Evolutionary conservation across 1,284 basidiomycete species (phyloP).

Genomic region (Serendipita sp.): DNA sequence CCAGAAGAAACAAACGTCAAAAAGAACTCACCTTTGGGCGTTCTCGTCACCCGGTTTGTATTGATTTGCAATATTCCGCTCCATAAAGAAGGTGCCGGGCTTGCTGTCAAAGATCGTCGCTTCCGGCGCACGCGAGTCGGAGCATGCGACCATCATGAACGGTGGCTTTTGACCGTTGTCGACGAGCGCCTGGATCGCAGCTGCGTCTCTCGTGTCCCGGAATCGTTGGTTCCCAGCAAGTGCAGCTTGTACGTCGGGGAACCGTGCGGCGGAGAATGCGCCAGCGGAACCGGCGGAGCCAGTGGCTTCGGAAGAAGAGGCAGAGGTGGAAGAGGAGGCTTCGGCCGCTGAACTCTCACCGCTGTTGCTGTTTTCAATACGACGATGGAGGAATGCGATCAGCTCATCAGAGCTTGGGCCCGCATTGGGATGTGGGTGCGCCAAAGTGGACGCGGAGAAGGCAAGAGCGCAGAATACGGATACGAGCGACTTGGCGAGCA

Average conservation of each 20-base stretch:
- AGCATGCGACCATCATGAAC: conserved; percentile 7
- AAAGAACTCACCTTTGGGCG: not conserved
- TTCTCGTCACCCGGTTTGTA: conserved; percentile 2
- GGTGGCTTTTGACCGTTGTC: conserved; percentile 8
- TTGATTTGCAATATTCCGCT: conserved; percentile 11
- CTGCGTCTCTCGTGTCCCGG: not conserved
- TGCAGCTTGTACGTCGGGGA: not conserved
- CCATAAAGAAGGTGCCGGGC: conserved; percentile 10
- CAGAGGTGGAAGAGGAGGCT: not conserved
- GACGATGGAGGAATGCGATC: not conserved
- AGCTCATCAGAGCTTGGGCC: not conserved
- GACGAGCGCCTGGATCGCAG: not conserved
- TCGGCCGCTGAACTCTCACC: not conserved
- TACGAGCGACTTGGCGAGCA: not conserved
- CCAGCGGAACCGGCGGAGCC: not conserved
- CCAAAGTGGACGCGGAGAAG: not conserved
- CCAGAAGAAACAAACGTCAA: too few species aligned
- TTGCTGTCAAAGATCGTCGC: conserved; percentile 10
- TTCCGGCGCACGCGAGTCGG: conserved; percentile 9
- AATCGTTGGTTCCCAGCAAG: not conserved
- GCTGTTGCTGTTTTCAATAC: not conserved
- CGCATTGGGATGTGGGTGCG: not conserved
- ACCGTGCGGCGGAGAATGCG: not conserved
- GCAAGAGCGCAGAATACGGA: not conserved
- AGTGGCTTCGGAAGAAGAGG: not conserved